These are phyloP conservation scores for Alternaria arborescens DNA, from an alignment of 2,329 filamentous ascomycete genomes.

Conservation along the genomic window DNA sequence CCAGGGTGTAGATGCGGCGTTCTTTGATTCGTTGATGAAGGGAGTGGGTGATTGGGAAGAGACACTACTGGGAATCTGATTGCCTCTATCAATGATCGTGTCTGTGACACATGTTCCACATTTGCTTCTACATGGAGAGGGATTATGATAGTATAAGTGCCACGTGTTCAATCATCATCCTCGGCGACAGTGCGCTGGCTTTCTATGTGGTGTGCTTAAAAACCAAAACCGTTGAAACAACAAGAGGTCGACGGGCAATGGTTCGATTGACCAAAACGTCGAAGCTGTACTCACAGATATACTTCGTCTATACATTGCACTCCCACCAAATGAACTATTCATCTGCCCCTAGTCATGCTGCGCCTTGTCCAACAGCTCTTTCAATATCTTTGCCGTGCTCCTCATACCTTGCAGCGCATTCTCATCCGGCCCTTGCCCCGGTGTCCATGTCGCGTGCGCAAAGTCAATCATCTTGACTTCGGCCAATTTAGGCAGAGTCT, in stretches of 20 bases:
- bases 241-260: neutral
- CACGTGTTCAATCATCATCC: too few relatives aligned
- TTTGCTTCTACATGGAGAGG: too few relatives aligned
- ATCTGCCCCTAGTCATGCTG: constrained; percentile 25
- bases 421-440: constrained; percentile 84
- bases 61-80: neutral
- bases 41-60: constrained; percentile 14
- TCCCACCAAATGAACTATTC: neutral
- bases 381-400: constrained; percentile 75
- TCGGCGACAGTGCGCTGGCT: neutral
- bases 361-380: constrained; percentile 61
- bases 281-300: neutral
- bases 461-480: constrained; percentile 94
- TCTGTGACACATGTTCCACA: neutral
- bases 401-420: constrained; percentile 79
- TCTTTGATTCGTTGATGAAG: constrained; percentile 30
- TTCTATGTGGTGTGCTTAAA: neutral
- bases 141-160: too few relatives aligned
- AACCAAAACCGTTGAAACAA: neutral
- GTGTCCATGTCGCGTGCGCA: constrained; percentile 86
- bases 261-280: neutral
- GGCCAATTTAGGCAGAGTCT: constrained; percentile 69
- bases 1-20: constrained; percentile 30
- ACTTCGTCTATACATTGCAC: neutral
- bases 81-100: neutral